These are phyloP conservation scores for Quercus phellos DNA, from an alignment of 331 rosid species.

Conservation along the genomic window DNA sequence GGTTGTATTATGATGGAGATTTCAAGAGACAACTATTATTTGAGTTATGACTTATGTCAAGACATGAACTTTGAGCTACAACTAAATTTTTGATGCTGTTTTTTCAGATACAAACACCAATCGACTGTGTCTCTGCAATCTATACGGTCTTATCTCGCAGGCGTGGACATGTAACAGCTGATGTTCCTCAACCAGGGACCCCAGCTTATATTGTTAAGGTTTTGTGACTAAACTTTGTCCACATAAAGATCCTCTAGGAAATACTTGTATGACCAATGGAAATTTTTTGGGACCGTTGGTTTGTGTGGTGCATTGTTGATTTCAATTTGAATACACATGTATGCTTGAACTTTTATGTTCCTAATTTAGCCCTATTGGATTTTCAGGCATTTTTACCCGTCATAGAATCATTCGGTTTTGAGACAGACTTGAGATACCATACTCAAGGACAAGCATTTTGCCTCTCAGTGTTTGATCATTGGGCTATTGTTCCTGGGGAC, in stretches of 20 bases:
- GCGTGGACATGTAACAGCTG: slow-evolving; percentile 98
- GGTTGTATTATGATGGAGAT: background rate
- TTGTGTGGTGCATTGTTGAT: background rate
- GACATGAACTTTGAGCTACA: slow-evolving; percentile 8
- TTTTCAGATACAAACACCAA: slow-evolving; percentile 92
- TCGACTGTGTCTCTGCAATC: slow-evolving; percentile 94
- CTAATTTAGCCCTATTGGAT: background rate
- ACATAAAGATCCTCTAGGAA: background rate
- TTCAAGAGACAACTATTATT: background rate
- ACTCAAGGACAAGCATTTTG: slow-evolving; percentile 98
- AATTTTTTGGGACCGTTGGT: background rate
- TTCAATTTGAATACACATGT: background rate
- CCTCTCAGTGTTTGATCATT: slow-evolving; percentile 78
- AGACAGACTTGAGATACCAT: slow-evolving; percentile 93
- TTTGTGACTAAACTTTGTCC: slow-evolving; percentile 21
- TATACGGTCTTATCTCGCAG: slow-evolving; percentile 90
- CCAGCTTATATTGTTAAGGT: slow-evolving; percentile 92
- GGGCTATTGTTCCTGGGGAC: slow-evolving; percentile 99
- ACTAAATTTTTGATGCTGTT: slow-evolving; percentile 20
- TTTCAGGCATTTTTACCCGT: slow-evolving; percentile 93
- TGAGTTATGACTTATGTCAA: background rate
- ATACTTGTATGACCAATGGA: background rate
- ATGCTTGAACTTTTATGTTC: background rate
- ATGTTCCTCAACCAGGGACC: slow-evolving; percentile 99
- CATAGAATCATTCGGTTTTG: slow-evolving; percentile 92